Conservation (phyloP, 805 yeast genomes). For the Peterozyma xylosa region DNA sequence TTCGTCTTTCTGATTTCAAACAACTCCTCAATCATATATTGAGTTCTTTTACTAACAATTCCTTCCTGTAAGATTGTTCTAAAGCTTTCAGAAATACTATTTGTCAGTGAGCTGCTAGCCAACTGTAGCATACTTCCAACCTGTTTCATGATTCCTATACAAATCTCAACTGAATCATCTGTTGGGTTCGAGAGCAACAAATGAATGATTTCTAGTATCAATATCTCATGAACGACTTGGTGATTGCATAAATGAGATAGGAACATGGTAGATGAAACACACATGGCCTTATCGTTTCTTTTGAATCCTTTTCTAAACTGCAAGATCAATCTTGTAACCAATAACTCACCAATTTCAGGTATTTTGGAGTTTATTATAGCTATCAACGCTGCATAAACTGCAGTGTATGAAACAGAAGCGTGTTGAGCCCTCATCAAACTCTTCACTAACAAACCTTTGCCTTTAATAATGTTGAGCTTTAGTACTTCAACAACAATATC, state of each 20-base stretch:
- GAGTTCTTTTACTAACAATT: conserved; percentile 31
- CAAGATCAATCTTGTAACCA: conserved; percentile 44
- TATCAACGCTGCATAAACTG: conserved; percentile 49
- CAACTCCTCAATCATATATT: conserved; percentile 39
- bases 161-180: conserved; percentile 48
- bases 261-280: conserved; percentile 38
- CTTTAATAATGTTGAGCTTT: conserved; percentile 50
- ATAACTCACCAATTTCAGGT: conserved; percentile 59
- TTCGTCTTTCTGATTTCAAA: conserved; percentile 38
- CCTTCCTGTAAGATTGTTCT: conserved; percentile 55
- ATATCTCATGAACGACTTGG: conserved; percentile 47
- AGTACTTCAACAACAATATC: conserved; percentile 42
- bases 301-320: conserved; percentile 51
- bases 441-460: conserved; percentile 53
- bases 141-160: conserved; percentile 38
- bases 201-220: conserved; percentile 45
- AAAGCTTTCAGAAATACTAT: conserved; percentile 47
- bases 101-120: conserved; percentile 34
- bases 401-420: conserved; percentile 30
- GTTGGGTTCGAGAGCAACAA: conserved; percentile 37
- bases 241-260: conserved; percentile 59
- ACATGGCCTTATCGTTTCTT: conserved; percentile 33
- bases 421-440: conserved; percentile 48
- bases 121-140: conserved; percentile 45
- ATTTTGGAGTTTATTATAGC: conserved; percentile 58